phyloP scores from a whole-genome alignment of 176 grass and related monocot genomes.

The Zea mays region DNA sequence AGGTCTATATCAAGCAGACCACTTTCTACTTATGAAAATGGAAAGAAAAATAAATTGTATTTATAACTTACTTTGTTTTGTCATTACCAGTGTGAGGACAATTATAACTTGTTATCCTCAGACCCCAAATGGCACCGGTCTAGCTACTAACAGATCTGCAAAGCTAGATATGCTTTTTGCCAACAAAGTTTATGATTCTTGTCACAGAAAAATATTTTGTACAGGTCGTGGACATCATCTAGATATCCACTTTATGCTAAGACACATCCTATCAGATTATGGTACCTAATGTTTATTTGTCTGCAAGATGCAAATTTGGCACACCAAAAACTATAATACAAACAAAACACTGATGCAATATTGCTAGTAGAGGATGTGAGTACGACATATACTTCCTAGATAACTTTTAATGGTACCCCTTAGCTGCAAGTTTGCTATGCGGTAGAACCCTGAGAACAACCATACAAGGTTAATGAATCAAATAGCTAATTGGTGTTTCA shows the following conservation, averaged over 20 bases:
- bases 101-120: conserved; percentile 97
- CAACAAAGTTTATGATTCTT: conserved; percentile 35
- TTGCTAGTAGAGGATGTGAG: conserved; percentile 1
- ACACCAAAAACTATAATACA: not conserved
- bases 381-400: not conserved
- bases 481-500: no score
- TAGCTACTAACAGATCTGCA: conserved; percentile 80
- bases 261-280: conserved; percentile 9
- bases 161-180: conserved; percentile 99
- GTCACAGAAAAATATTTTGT: not conserved
- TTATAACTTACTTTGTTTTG: conserved; percentile 32
- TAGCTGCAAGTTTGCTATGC: no score
- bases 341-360: not conserved
- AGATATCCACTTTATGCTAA: not conserved
- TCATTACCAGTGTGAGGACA: conserved; percentile 80
- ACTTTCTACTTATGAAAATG: conserved; percentile 13
- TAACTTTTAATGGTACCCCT: not conserved
- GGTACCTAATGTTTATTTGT: conserved; percentile 21
- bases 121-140: conserved; percentile 73
- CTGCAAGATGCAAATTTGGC: conserved; percentile 12
- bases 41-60: conserved; percentile 14
- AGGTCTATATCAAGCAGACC: conserved; percentile 10
- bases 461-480: no score
- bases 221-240: not conserved
- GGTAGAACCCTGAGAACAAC: no score